Evolutionary conservation across 1,284 basidiomycete genomes (phyloP).

Genomic region (Rhizoctonia solani): DNA sequence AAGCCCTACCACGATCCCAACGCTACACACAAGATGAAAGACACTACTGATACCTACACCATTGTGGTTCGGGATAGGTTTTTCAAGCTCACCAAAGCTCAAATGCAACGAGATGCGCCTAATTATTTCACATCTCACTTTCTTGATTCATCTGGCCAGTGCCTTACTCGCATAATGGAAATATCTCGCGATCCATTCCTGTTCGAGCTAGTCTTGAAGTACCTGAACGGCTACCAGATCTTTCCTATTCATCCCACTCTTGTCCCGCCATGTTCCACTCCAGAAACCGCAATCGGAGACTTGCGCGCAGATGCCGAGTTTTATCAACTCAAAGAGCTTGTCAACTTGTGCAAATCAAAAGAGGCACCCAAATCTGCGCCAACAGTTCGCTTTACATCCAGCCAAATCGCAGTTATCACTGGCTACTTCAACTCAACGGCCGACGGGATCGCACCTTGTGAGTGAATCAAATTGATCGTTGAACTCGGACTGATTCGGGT

Average conservation of each 20-base stretch:
- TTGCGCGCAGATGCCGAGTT: no score
- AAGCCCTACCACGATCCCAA: neutral
- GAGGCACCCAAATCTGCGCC: no score
- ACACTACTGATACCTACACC: neutral
- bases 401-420: no score
- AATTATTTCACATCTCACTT: slow-evolving; percentile 5
- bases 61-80: neutral
- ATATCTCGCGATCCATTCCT: neutral
- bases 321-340: no score
- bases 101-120: slow-evolving; percentile 8
- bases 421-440: no score
- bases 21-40: no score
- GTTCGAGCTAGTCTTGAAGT: slow-evolving; percentile 6
- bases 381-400: no score
- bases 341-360: no score
- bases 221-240: slow-evolving; percentile 13
- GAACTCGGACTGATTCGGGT: no score
- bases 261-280: neutral
- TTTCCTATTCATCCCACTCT: neutral
- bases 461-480: no score
- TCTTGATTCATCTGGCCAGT: neutral
- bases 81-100: neutral
- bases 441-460: no score
- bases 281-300: neutral
- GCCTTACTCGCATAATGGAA: neutral